A percentile compares a stretch with the other conserved stretches of the same genome.
phyloP scores from a whole-genome alignment of 2,329 filamentous ascomycete genomes.

The Allantophomopsis cytisporea region DNA sequence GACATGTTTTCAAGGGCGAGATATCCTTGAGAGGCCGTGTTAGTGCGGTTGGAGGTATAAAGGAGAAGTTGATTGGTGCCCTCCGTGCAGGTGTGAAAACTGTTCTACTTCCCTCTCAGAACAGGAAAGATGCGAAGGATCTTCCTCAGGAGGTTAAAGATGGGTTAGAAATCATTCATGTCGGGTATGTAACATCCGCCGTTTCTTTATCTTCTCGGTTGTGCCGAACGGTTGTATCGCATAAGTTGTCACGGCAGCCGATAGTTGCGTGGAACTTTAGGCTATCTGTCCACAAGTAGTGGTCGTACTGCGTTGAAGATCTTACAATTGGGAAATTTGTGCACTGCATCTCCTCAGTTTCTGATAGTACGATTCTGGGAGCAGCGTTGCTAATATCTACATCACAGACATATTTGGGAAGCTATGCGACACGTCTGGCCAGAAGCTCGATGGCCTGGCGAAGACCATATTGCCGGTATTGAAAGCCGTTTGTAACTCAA shows the following conservation, averaged over 20 bases:
- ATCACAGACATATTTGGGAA: constrained; percentile 75
- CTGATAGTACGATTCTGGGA: no score
- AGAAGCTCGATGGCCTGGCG: constrained; percentile 69
- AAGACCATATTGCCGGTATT: constrained; percentile 53
- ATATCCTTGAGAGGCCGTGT: constrained; percentile 77
- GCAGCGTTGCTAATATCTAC: neutral
- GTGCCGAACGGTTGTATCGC: constrained; percentile 1
- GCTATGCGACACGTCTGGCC: constrained; percentile 88
- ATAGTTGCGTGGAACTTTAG: no score
- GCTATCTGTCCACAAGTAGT: no score
- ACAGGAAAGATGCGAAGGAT: constrained; percentile 85
- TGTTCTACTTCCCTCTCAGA: constrained; percentile 75
- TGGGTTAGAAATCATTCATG: constrained; percentile 78
- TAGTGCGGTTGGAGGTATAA: constrained; percentile 91
- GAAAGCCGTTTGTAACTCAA: constrained; percentile 61
- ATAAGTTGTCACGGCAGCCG: neutral
- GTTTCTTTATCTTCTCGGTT: constrained; percentile 8
- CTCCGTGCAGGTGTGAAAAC: constrained; percentile 88
- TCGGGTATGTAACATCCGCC: constrained; percentile 46
- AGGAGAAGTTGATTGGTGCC: constrained; percentile 95
- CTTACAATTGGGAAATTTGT: no score
- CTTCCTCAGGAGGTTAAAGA: constrained; percentile 80
- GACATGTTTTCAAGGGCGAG: constrained; percentile 24
- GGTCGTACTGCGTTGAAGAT: no score
- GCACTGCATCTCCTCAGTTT: no score